Percentiles rank a stretch among this genome's conserved stretches.
These are phyloP conservation scores for Symbiodinium pilosum DNA, from an alignment of 73 alveolate species.

Conservation along the genomic window DNA sequence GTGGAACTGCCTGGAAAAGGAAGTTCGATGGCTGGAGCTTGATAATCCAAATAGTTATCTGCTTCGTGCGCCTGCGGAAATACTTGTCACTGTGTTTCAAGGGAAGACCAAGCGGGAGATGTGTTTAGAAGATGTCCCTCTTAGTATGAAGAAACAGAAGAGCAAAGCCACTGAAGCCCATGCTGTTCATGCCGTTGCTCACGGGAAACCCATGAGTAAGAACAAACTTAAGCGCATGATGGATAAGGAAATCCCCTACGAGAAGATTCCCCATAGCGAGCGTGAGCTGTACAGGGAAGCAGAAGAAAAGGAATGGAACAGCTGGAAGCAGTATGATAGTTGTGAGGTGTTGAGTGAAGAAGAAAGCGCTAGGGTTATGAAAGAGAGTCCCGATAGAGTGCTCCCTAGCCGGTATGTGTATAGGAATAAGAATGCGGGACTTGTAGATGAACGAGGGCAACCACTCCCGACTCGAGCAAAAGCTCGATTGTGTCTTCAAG, in stretches of 20 bases:
- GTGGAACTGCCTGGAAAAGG: not conserved
- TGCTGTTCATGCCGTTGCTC: not conserved
- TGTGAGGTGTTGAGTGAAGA: not conserved
- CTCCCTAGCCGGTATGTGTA: not conserved
- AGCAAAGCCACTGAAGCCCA: not conserved
- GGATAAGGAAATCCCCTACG: slow-evolving; percentile 23
- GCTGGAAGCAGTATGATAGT: not conserved
- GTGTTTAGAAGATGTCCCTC: not conserved
- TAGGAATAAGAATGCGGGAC: not conserved
- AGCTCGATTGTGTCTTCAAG: not conserved
- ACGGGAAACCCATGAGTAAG: not conserved
- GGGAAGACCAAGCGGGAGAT: not conserved
- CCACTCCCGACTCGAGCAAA: not conserved
- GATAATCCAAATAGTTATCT: not conserved
- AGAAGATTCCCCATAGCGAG: not conserved
- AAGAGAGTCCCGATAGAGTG: not conserved
- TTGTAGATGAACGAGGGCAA: not conserved
- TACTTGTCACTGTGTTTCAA: not conserved
- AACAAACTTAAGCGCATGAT: not conserved
- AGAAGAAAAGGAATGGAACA: slow-evolving; percentile 21
- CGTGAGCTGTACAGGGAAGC: not conserved
- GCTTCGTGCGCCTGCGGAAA: not conserved
- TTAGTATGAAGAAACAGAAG: not conserved
- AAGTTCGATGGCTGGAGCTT: not conserved
- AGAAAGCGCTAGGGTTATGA: not conserved